phyloP scores from a whole-genome alignment of 148 eudicot species.

The Rhododendron mucronatum region DNA sequence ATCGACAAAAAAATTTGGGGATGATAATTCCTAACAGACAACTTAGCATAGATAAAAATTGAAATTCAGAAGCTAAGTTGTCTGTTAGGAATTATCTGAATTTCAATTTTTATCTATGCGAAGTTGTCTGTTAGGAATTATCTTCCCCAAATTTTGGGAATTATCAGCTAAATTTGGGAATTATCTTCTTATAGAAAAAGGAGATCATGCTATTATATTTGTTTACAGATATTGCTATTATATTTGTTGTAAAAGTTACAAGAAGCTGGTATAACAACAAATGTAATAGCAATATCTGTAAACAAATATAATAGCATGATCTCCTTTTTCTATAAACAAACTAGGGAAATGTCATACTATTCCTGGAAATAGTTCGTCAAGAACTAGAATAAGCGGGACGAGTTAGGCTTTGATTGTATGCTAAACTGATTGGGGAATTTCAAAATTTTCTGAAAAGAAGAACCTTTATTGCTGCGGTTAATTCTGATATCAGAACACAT shows the following conservation, averaged over 20 bases:
- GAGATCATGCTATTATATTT: no score
- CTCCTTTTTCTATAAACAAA: neutral
- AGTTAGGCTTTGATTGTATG: neutral
- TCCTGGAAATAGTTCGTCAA: neutral
- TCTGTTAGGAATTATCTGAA: no score
- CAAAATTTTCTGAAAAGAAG: neutral
- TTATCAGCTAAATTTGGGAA: no score
- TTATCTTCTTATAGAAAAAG: no score
- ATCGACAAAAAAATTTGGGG: neutral
- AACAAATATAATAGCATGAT: neutral
- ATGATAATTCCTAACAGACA: neutral
- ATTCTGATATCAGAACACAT: neutral
- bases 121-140: no score
- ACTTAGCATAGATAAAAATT: neutral
- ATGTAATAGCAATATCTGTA: neutral
- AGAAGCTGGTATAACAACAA: neutral
- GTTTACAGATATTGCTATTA: no score
- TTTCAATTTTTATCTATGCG: no score
- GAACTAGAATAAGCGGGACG: neutral
- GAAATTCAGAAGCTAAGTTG: neutral
- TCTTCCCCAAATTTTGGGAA: no score
- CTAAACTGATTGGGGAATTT: neutral
- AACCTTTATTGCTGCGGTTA: neutral
- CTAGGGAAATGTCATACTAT: neutral
- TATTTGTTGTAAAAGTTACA: neutral